Percentiles rank a stretch among this genome's conserved stretches.
Evolutionary conservation across 352 stramenopile genomes (phyloP).

Genomic region (Phytophthora pluvialis): DNA sequence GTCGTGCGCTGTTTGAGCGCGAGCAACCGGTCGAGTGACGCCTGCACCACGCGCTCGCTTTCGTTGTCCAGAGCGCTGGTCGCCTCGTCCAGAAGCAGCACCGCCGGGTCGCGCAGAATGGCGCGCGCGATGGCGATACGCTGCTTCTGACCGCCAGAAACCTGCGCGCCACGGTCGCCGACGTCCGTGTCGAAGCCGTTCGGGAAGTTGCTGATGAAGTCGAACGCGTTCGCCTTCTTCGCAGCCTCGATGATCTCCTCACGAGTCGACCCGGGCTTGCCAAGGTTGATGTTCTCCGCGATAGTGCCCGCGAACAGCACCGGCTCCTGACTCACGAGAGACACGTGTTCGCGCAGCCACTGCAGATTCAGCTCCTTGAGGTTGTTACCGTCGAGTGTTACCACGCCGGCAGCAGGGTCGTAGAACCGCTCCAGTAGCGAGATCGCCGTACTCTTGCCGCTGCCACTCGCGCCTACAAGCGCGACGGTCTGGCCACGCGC

Average conservation of each 20-base stretch:
- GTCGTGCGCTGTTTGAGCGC: conserved; percentile 43
- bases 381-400: conserved; percentile 38
- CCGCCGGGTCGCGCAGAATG: conserved; percentile 39
- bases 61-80: conserved; percentile 48
- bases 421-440: conserved; percentile 46
- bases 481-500: conserved; percentile 43
- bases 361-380: conserved; percentile 44
- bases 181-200: conserved; percentile 45
- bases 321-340: conserved; percentile 44
- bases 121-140: conserved; percentile 44
- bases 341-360: conserved; percentile 43
- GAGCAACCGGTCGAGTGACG: conserved; percentile 40
- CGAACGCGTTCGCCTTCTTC: conserved; percentile 46
- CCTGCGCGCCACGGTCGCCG: conserved; percentile 40
- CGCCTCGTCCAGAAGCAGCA: conserved; percentile 42
- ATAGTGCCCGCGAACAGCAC: conserved; percentile 47
- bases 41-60: conserved; percentile 44
- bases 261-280: conserved; percentile 39
- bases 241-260: conserved; percentile 44
- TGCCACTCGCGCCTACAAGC: conserved; percentile 42
- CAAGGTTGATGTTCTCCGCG: conserved; percentile 43
- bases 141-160: conserved; percentile 47
- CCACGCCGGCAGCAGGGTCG: conserved; percentile 36
- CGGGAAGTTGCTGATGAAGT: conserved; percentile 45
- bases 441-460: conserved; percentile 46